Conservation (phyloP, 2,329 filamentous ascomycete species). For the Fusarium guadeloupense region DNA sequence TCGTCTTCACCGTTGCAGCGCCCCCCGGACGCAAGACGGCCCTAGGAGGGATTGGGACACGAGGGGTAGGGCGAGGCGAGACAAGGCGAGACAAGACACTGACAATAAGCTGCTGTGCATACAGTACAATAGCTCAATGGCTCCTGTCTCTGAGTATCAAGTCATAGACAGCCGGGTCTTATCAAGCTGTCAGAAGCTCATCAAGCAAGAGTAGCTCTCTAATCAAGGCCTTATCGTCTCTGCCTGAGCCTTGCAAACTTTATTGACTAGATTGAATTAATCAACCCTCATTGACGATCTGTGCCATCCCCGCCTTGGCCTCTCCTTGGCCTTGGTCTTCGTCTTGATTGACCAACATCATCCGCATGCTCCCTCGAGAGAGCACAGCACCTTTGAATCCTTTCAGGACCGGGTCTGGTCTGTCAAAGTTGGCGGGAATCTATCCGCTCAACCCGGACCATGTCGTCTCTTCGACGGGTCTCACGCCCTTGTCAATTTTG, state of each 20-base stretch:
- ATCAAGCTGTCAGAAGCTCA: neutral
- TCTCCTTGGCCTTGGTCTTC: neutral
- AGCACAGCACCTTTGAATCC: neutral
- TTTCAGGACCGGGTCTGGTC: slow-evolving; percentile 14
- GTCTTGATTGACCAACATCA: slow-evolving; percentile 18
- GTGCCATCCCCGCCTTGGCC: slow-evolving; percentile 12
- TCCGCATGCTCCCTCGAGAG: neutral
- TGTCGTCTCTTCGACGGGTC: neutral
- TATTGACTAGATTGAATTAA: no score
- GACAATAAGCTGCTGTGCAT: neutral
- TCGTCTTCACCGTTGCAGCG: slow-evolving; percentile 32
- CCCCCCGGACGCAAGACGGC: slow-evolving; percentile 30
- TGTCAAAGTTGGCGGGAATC: slow-evolving; percentile 39
- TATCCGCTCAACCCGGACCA: slow-evolving; percentile 34
- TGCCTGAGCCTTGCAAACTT: neutral
- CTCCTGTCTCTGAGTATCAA: neutral
- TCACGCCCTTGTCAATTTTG: slow-evolving; percentile 1
- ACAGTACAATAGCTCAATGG: no score
- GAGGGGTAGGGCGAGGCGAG: slow-evolving; percentile 7
- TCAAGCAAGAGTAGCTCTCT: neutral
- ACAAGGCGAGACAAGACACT: neutral
- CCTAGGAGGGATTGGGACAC: slow-evolving; percentile 5
- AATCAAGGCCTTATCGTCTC: neutral
- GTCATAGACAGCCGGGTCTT: neutral
- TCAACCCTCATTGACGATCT: slow-evolving; percentile 8